Percentiles rank a stretch among this genome's conserved stretches.
Evolutionary conservation across 495 filamentous ascomycete genomes (phyloP).

Genomic region (Aspergillus sclerotiicarbonarius): DNA sequence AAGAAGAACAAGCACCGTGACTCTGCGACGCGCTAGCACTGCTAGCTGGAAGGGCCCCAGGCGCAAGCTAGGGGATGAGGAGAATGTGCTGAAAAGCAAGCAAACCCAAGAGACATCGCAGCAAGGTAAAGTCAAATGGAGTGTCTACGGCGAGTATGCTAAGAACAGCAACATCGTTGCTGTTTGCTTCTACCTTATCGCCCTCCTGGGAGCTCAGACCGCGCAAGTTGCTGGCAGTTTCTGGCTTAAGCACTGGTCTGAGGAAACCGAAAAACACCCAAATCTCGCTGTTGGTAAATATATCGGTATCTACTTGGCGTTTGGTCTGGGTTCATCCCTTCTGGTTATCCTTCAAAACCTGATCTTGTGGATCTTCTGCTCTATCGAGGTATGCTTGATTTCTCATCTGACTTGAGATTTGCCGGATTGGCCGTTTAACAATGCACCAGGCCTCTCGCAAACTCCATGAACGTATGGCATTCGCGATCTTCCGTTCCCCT

Average conservation of each 20-base stretch:
- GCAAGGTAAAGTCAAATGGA: constrained; percentile 97
- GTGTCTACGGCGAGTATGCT: constrained; percentile 83
- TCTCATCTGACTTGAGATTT: constrained; percentile 9
- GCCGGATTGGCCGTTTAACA: not conserved
- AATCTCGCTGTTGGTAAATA: constrained; percentile 84
- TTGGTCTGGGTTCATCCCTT: constrained; percentile 84
- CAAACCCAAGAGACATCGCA: constrained; percentile 84
- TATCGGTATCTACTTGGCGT: constrained; percentile 90
- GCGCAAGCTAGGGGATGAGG: constrained; percentile 81
- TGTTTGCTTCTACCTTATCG: constrained; percentile 75
- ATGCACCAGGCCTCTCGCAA: constrained; percentile 71
- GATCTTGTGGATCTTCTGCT: constrained; percentile 98
- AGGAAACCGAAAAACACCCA: constrained; percentile 61
- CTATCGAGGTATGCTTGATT: constrained; percentile 74
- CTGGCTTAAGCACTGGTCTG: constrained; percentile 94
- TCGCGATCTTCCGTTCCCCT: constrained; percentile 93
- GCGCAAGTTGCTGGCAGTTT: constrained; percentile 77
- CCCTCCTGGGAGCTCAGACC: constrained; percentile 75
- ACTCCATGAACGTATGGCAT: constrained; percentile 97
- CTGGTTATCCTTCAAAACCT: constrained; percentile 90
- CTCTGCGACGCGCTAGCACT: constrained; percentile 84
- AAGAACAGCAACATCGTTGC: constrained; percentile 88
- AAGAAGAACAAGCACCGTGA: constrained; percentile 66
- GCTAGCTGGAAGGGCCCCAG: constrained; percentile 85
- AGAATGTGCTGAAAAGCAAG: constrained; percentile 71